A percentile compares a stretch with the other conserved stretches of the same genome.
Evolutionary conservation across 2,329 filamentous ascomycete species (phyloP).

Genomic region (Amylocarpus encephaloides): DNA sequence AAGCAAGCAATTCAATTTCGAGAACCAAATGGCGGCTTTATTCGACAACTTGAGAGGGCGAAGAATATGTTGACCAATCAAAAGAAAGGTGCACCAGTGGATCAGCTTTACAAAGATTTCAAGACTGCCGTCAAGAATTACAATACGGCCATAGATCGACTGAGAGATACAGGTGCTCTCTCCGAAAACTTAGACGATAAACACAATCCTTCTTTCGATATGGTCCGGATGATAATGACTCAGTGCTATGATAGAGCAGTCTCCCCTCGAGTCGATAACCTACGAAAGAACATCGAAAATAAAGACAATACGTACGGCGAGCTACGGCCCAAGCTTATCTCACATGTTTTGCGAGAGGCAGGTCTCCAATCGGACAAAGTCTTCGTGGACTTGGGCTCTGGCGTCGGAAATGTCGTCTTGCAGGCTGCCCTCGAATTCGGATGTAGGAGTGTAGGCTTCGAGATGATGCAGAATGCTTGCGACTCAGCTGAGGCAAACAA

Average conservation of each 20-base stretch:
- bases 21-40: slow-evolving; percentile 66
- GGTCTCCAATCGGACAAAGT: slow-evolving; percentile 75
- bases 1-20: slow-evolving; percentile 62
- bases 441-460: slow-evolving; percentile 92
- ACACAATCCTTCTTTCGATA: slow-evolving; percentile 62
- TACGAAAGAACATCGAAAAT: slow-evolving; percentile 81
- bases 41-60: slow-evolving; percentile 70
- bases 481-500: slow-evolving; percentile 74
- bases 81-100: slow-evolving; percentile 46
- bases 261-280: slow-evolving; percentile 75
- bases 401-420: slow-evolving; percentile 90
- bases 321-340: slow-evolving; percentile 76
- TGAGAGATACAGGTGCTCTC: slow-evolving; percentile 66
- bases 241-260: slow-evolving; percentile 92
- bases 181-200: slow-evolving; percentile 63
- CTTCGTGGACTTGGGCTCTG: slow-evolving; percentile 92
- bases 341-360: slow-evolving; percentile 70
- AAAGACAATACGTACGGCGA: slow-evolving; percentile 95
- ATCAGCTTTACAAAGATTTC: slow-evolving; percentile 52
- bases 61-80: slow-evolving; percentile 18
- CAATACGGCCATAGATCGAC: slow-evolving; percentile 61
- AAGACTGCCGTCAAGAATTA: slow-evolving; percentile 67
- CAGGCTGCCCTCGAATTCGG: slow-evolving; percentile 91
- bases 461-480: slow-evolving; percentile 90
- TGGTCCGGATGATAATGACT: slow-evolving; percentile 73